Evolutionary conservation across 1,139 yeast genomes (phyloP), one percentile per base, ranked within the genome.

Genomic region (Candida frijolesensis): DNA sequence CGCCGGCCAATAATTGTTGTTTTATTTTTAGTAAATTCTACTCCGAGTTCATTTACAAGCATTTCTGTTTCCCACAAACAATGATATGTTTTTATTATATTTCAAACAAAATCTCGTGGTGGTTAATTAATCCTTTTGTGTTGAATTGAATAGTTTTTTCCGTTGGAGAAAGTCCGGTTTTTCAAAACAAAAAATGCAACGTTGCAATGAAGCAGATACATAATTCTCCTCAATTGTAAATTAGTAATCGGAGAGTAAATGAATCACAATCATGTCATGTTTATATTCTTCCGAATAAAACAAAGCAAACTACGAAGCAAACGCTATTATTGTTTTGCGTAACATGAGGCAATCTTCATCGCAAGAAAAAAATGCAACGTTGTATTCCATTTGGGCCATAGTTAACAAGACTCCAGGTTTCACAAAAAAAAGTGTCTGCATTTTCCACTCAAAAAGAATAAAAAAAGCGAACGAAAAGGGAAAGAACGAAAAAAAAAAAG

Each of bases 161-260:
- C 42, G 42, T 38, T 27, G 42, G 15, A 29, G 40, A 34, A 44
- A 40, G 15, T 25, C 29, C 29, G 29, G 39, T 19, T 44, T 39
- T 18, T 18, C 10, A 12, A 33, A 27, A 30, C 6, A 14, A 16
- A 51, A 50, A 52, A 42, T 61, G 61, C 56, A 62, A 62, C 66
- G 66, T 62, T 61, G 53, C 58, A 62, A 37, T 49, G 43, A 33
- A 30, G 42, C 45, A 38, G 8, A 30, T 37, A 37, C 34, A 14
- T 6, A 30, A 33, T 16, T 30, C 25, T 14, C 16, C 38, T 7
- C 38, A 9, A 34, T 15, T 14, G 3, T 6, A 30, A 30, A 34
- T 34, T 14, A n/a, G 18, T 34, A 34, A 34, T 34, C 4, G 8
- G 15, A 15, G 11, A 34, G 18, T 10, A 34, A 14, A 10, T 16